Conservation (phyloP, 1,139 yeast species). For the Hanseniaspora gamundiae region DNA sequence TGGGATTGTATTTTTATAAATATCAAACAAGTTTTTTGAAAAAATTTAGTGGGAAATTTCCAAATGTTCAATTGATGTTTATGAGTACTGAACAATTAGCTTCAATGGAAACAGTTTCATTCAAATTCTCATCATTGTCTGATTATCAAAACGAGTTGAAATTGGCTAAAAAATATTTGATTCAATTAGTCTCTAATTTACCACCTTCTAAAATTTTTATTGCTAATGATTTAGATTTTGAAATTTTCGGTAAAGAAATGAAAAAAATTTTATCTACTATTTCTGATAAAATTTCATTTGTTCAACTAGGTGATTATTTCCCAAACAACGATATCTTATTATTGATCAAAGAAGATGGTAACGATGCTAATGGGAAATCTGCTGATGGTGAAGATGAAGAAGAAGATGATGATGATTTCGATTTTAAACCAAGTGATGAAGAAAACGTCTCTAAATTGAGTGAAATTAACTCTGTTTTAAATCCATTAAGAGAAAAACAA, state of each 20-base stretch:
- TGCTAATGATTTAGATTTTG: conserved; percentile 57
- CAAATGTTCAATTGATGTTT: conserved; percentile 39
- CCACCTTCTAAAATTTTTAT: conserved; percentile 54
- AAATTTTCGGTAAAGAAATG: conserved; percentile 40
- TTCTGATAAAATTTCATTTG: conserved; percentile 39
- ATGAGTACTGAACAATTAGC: conserved; percentile 36
- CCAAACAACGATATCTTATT: conserved; percentile 29
- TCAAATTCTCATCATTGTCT: conserved; percentile 27
- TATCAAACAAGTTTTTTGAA: conserved; percentile 33
- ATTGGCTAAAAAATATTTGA: conserved; percentile 53
- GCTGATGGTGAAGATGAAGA: conserved; percentile 36
- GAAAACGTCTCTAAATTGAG: conserved; percentile 36
- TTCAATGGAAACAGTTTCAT: conserved; percentile 23
- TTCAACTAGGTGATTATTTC: conserved; percentile 38
- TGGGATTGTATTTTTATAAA: conserved; percentile 53
- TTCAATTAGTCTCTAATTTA: conserved; percentile 57
- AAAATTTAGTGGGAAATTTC: conserved; percentile 23
- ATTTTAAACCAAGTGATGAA: conserved; percentile 40
- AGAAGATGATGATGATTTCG: conserved; percentile 38
- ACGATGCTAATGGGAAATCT: conserved; percentile 37
- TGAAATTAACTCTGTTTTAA: conserved; percentile 37
- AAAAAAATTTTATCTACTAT: conserved; percentile 35
- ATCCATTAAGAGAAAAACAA: conserved; percentile 48
- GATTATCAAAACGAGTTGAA: conserved; percentile 33
- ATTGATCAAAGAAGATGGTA: conserved; percentile 36